Evolutionary conservation across 257 asterid species (phyloP).

Genomic region (Lavandula angustifolia): DNA sequence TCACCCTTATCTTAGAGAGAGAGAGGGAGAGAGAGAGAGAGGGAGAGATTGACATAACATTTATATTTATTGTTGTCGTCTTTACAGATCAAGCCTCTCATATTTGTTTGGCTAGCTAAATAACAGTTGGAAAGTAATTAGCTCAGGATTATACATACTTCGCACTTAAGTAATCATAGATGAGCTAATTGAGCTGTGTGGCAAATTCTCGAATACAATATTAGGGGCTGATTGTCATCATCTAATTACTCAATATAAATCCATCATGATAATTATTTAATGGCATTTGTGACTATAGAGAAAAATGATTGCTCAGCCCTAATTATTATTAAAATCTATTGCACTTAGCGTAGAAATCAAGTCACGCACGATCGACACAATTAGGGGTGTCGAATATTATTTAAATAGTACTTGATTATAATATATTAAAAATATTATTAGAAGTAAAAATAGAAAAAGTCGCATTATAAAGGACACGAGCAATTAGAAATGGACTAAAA

Average conservation of each 20-base stretch:
- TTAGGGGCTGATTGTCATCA: background rate
- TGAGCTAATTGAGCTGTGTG: too few relatives aligned
- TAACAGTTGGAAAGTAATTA: constrained; percentile 15
- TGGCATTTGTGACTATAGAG: background rate
- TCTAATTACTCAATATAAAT: background rate
- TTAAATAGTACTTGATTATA: background rate
- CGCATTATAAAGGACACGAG: too few relatives aligned
- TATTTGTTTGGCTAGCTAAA: background rate
- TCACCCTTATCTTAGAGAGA: too few relatives aligned
- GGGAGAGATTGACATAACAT: too few relatives aligned
- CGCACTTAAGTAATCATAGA: constrained; percentile 12
- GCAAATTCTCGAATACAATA: too few relatives aligned
- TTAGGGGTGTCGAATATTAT: constrained; percentile 1
- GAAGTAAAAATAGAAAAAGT: too few relatives aligned
- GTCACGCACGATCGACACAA: background rate
- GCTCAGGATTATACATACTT: constrained; percentile 19
- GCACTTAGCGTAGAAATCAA: constrained; percentile 7
- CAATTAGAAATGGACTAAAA: too few relatives aligned
- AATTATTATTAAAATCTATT: constrained; percentile 3
- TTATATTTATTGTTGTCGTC: background rate
- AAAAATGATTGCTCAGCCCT: background rate
- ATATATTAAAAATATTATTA: too few relatives aligned
- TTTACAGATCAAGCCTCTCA: background rate
- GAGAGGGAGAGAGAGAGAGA: too few relatives aligned
- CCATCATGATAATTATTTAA: background rate